Evolutionary conservation across 257 asterid genomes (phyloP).

Genomic region (Henckelia pumila): DNA sequence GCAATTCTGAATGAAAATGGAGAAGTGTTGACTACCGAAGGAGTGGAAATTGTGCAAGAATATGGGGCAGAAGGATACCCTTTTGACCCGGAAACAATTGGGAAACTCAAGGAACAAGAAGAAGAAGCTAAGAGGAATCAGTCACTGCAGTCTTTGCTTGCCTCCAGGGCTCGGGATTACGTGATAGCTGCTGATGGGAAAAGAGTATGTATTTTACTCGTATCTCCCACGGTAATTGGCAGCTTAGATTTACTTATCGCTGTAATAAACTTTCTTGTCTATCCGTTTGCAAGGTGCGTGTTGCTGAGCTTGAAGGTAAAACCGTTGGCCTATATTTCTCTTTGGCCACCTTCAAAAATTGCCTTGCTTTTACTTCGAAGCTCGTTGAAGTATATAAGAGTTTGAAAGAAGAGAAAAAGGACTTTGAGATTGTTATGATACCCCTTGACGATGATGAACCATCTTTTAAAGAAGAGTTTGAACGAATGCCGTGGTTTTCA

Average conservation of each 20-base stretch:
- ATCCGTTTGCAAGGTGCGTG: conserved; percentile 47
- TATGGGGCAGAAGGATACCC: conserved; percentile 77
- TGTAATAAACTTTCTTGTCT: not conserved
- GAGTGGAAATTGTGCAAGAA: conserved; percentile 52
- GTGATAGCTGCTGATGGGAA: conserved; percentile 61
- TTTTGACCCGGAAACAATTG: conserved; percentile 45
- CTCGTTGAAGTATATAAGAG: conserved; percentile 49
- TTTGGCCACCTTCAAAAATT: conserved; percentile 32
- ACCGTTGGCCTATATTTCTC: conserved; percentile 62
- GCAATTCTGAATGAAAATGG: conserved; percentile 63
- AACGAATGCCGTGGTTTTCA: conserved; percentile 63
- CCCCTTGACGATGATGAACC: conserved; percentile 72
- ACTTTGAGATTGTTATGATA: conserved; percentile 78
- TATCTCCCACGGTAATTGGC: not conserved
- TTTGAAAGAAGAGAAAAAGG: conserved; percentile 48
- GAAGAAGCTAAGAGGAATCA: conserved; percentile 70
- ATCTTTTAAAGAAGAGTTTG: conserved; percentile 43
- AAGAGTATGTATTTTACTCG: conserved; percentile 37
- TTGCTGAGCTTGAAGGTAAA: conserved; percentile 79
- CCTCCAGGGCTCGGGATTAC: conserved; percentile 54
- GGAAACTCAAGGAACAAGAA: conserved; percentile 50
- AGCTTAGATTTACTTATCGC: not conserved
- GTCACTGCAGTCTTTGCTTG: conserved; percentile 55
- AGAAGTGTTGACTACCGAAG: conserved; percentile 44
- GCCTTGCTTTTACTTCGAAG: conserved; percentile 47